Base-by-base conservation (phyloP, 2,329 filamentous ascomycete genomes). In the Hypoxylon sp. region DNA sequence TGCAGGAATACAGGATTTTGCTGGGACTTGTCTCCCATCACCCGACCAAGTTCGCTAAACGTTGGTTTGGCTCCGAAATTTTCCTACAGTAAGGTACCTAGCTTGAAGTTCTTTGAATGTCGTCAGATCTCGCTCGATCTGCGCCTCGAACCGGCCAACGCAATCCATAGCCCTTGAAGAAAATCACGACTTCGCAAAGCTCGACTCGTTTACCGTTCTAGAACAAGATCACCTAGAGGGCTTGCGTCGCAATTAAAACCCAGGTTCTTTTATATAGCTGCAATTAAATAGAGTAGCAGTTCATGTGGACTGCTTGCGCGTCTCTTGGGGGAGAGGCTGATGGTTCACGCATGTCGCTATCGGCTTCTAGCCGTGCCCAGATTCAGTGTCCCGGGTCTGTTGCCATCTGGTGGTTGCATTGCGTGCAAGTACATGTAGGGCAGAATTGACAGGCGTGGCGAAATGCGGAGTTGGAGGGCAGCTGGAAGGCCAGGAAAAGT, bases 401-500 rank as follows among this genome's bases (percentile, higher is more conserved):
- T 65, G 44, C 62, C 62, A 65, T 65, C 52, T 61, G 35, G 60
- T 63, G 57, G 70, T 68, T 57, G 57, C 62, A 69, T 68, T 64
- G 68, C 62, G 57, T 65, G 65, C 42, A 65, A 57, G 52, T 39
- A 53, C 62, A 68, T 69, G 70, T 60, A 68, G 62, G 63, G 61
- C 60, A 58, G 52, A 59, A 64, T 66, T 67, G 62, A 65, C 51
- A 67, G 52, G 61, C 62, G 60, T 65, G 56, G 70, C 68, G 53
- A 61, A 72, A 61, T 71, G 65, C 65, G 70, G 70, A 69, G 68
- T 65, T 72, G 71, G 62, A 65, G 67, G 64, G 65, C 17, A 64
- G 53, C 62, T 68, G 50, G 53, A 64, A 51, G 46, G 48, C 27
- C 50, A 65, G 37, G 54, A 39, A 46, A 27, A 42, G 32, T 31